These are phyloP conservation scores for Incumbomyces delicatus DNA, from an alignment of 2,329 filamentous ascomycete genomes.

Conservation along the genomic window DNA sequence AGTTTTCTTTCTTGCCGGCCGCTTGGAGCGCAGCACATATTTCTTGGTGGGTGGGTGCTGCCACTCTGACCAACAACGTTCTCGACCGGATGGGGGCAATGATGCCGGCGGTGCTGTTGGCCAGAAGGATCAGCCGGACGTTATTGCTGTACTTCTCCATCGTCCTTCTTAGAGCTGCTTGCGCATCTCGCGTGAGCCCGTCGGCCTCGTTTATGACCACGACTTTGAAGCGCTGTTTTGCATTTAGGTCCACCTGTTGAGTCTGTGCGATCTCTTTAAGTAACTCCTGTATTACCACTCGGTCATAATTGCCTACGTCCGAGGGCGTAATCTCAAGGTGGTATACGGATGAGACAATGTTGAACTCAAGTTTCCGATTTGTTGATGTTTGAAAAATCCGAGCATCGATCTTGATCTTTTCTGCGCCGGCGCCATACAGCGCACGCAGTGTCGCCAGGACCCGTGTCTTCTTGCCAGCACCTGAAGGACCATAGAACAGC, in stretches of 20 bases:
- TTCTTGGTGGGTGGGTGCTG: constrained; percentile 75
- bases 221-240: constrained; percentile 91
- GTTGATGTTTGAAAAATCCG: constrained; percentile 84
- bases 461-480: constrained; percentile 94
- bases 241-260: constrained; percentile 90
- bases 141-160: constrained; percentile 99
- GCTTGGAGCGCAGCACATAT: constrained; percentile 65
- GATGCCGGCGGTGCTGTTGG: constrained; percentile 95
- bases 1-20: constrained; percentile 71
- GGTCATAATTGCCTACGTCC: constrained; percentile 91
- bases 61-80: constrained; percentile 82
- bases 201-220: constrained; percentile 99
- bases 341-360: constrained; percentile 93
- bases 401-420: constrained; percentile 99
- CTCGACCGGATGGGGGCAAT: constrained; percentile 95
- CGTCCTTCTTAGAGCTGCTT: constrained; percentile 84
- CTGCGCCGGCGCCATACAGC: constrained; percentile 89
- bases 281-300: constrained; percentile 89
- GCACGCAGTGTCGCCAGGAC: constrained; percentile 93
- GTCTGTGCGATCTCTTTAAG: constrained; percentile 98
- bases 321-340: constrained; percentile 97
- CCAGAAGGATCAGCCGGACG: constrained; percentile 77
- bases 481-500: constrained; percentile 91
- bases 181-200: constrained; percentile 83
- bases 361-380: constrained; percentile 98